A percentile compares a stretch with the other conserved stretches of the same genome.
These are phyloP conservation scores for Rhytidiadelphus loreus DNA, from an alignment of 225 moss, liverwort and hornwort genomes.

Conservation along the genomic window DNA sequence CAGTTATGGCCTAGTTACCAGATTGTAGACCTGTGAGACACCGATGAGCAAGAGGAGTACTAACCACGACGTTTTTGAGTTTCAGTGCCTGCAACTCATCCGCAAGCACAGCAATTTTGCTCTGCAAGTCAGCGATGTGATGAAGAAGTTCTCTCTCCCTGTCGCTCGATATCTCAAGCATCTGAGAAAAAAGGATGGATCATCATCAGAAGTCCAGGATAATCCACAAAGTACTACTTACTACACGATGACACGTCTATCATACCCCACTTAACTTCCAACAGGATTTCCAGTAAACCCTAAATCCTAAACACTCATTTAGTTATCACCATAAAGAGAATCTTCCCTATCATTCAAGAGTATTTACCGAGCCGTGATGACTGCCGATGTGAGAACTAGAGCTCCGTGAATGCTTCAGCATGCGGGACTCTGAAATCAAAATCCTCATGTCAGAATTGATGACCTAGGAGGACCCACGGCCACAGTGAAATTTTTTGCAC, in stretches of 20 bases:
- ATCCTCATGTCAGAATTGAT: not conserved
- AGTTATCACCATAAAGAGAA: not conserved
- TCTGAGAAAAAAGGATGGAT: not conserved
- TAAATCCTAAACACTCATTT: not conserved
- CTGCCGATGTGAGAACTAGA: slow-evolving; percentile 7
- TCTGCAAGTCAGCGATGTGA: slow-evolving; percentile 36
- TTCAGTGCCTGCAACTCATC: slow-evolving; percentile 43
- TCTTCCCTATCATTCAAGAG: not conserved
- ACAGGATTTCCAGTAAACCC: not conserved
- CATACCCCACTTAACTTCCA: not conserved
- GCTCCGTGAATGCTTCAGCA: slow-evolving; percentile 32
- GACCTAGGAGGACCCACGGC: not conserved
- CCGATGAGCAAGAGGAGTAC: not conserved
- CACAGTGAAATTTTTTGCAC: not conserved
- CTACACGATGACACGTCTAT: not conserved
- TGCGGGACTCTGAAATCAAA: slow-evolving; percentile 13
- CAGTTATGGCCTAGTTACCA: not conserved
- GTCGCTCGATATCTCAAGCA: slow-evolving; percentile 17
- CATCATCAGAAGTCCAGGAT: not conserved
- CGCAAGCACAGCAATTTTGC: slow-evolving; percentile 13
- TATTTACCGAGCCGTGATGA: slow-evolving; percentile 13
- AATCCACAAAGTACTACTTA: not conserved
- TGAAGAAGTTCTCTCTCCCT: slow-evolving; percentile 37
- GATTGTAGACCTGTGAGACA: not conserved
- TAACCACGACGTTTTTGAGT: slow-evolving; percentile 28